Evolutionary conservation across 108 stramenopile species (phyloP), one percentile per base, ranked within the genome.

Genomic region (Fistulifera solaris): DNA sequence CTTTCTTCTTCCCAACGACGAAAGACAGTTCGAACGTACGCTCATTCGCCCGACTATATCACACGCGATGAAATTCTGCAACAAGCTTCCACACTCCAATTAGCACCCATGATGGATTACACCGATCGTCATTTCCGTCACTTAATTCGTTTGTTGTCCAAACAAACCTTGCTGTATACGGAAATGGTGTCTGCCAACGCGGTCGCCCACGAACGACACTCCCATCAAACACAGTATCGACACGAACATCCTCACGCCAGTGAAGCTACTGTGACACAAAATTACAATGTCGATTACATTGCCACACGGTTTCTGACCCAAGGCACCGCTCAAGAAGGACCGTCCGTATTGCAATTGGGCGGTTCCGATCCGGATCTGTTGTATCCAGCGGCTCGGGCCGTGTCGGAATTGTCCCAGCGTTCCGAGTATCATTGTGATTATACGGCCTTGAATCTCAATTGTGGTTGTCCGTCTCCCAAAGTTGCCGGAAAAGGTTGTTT

Each of bases 51-150:
- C 4, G 3, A 8, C 6, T 46, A 51, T 8, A 55, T 7, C 54
- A 55, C 5, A 21, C 38, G 19, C 15, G 59, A 55, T 4, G 21
- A 55, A 48, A 18, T 61, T 11, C 52, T 61, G 46, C 24, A 27
- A 17, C 19, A 57, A 1, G 62, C 72, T 28, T 64, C 71, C 12
- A 78, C 72, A 48, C 67, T 94, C 8, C 81, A 80, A 19, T 52
- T 99, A 13, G 98, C 98, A 0, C 98, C 98, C 60, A 99, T 99
- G 99, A 99, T 99, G 97, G 97, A 96, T 44, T 98, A 95, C 48
- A 99, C 99, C 2, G 95, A 96, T 72, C 75, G 93, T 4, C 94
- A 99, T 65, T 94, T 96, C 69, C 93, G 98, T 10, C 76, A 90
- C 62, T 54, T 93, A 43, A 65, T 89, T 0, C 82, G 92, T n/a